Evolutionary conservation across 805 yeast species (phyloP).

Genomic region (Ogataea dorogensis): DNA sequence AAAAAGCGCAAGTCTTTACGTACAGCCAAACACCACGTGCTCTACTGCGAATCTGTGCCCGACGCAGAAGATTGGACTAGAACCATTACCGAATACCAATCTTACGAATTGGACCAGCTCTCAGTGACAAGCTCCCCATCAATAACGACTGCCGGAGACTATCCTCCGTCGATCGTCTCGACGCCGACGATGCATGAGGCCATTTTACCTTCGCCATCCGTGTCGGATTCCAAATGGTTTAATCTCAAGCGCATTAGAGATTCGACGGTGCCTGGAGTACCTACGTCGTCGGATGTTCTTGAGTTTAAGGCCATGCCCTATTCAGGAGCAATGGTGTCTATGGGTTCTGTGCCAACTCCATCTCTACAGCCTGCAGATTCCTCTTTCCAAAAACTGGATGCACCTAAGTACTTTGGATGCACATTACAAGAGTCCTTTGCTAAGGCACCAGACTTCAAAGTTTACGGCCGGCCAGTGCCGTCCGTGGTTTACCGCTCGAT

Average conservation of each 20-base stretch:
- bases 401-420: slow-evolving; percentile 58
- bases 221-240: slow-evolving; percentile 24
- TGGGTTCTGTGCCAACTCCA: slow-evolving; percentile 13
- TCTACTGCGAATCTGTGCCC: slow-evolving; percentile 76
- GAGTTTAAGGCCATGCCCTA: slow-evolving; percentile 36
- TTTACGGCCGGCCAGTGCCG: slow-evolving; percentile 53
- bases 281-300: slow-evolving; percentile 22
- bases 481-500: slow-evolving; percentile 75
- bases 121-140: slow-evolving; percentile 20
- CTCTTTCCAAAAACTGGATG: slow-evolving; percentile 25
- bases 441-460: slow-evolving; percentile 47
- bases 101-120: slow-evolving; percentile 14
- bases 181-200: slow-evolving; percentile 14
- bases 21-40: slow-evolving; percentile 36
- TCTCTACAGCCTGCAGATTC: slow-evolving; percentile 1
- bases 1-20: slow-evolving; percentile 35
- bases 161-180: slow-evolving; percentile 9
- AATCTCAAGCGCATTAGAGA: slow-evolving; percentile 20
- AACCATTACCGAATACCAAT: slow-evolving; percentile 17
- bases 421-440: slow-evolving; percentile 51
- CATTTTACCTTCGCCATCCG: slow-evolving; percentile 15
- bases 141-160: slow-evolving; percentile 9
- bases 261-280: slow-evolving; percentile 16
- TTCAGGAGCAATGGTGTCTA: slow-evolving; percentile 24
- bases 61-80: slow-evolving; percentile 43